These are phyloP conservation scores for Glycine soja DNA, from an alignment of 306 rosid genomes.

Conservation along the genomic window DNA sequence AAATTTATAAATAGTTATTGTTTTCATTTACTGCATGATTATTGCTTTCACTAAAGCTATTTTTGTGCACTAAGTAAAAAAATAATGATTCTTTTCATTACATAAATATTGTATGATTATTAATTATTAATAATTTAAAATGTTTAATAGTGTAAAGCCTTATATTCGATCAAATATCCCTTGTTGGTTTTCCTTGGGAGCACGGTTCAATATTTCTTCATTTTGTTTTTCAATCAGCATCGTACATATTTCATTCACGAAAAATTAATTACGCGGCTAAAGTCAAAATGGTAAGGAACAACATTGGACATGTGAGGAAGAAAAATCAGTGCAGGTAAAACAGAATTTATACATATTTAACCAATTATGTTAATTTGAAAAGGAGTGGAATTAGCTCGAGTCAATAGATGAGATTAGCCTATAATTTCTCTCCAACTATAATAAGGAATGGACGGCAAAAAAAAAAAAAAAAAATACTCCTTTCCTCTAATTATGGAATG, in stretches of 20 bases:
- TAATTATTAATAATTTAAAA: background rate
- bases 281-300: background rate
- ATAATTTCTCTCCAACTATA: constrained; percentile 4
- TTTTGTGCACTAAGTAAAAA: no score
- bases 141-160: background rate
- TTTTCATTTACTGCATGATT: background rate
- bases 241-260: background rate
- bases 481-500: constrained; percentile 53
- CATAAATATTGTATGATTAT: background rate
- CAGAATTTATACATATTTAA: background rate
- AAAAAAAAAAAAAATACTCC: constrained; percentile 34
- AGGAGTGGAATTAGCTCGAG: constrained; percentile 18
- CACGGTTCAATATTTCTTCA: background rate
- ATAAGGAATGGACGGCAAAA: constrained; percentile 31
- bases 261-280: constrained; percentile 4
- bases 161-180: background rate
- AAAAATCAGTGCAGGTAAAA: background rate
- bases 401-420: background rate
- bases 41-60: background rate
- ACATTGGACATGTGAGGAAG: constrained; percentile 15
- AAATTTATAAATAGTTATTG: background rate
- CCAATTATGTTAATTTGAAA: constrained; percentile 6
- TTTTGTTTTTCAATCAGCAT: background rate
- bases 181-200: background rate
- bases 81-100: background rate